These are phyloP conservation scores for Camellia lanceoleosa DNA, from an alignment of 148 eudicot genomes.

Conservation along the genomic window DNA sequence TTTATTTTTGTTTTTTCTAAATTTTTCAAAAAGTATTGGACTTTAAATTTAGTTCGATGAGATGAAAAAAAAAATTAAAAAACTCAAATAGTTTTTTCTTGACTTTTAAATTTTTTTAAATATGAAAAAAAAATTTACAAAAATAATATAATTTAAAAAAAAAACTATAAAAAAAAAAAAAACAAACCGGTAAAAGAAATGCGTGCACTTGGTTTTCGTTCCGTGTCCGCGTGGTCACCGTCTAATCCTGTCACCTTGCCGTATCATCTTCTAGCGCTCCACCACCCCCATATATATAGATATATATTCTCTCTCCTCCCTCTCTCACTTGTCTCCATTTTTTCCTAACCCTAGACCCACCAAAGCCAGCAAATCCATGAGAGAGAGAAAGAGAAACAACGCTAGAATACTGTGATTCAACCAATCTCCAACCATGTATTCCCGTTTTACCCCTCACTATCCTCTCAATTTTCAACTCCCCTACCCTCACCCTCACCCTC, in stretches of 20 bases:
- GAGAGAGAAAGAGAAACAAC: neutral
- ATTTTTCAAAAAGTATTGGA: no score
- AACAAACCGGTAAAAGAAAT: no score
- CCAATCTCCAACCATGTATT: conserved; percentile 29
- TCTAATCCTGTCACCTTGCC: neutral
- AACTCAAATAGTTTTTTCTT: no score
- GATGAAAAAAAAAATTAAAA: no score
- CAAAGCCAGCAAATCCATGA: neutral
- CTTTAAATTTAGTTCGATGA: no score
- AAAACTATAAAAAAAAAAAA: no score
- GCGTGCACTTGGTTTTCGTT: no score
- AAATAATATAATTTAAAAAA: no score
- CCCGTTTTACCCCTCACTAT: conserved; percentile 35
- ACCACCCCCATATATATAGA: neutral
- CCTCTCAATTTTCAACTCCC: conserved; percentile 27
- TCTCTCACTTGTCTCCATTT: neutral
- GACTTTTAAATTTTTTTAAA: no score
- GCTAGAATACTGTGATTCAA: neutral
- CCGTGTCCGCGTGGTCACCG: neutral
- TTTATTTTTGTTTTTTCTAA: no score
- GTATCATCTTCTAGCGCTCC: no score
- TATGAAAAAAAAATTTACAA: no score
- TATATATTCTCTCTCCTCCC: neutral
- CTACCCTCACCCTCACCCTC: conserved; percentile 6
- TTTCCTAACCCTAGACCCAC: neutral